These are phyloP conservation scores for Neofusicoccum kwambonambiense DNA, from an alignment of 2,329 filamentous ascomycete genomes.

Conservation along the genomic window DNA sequence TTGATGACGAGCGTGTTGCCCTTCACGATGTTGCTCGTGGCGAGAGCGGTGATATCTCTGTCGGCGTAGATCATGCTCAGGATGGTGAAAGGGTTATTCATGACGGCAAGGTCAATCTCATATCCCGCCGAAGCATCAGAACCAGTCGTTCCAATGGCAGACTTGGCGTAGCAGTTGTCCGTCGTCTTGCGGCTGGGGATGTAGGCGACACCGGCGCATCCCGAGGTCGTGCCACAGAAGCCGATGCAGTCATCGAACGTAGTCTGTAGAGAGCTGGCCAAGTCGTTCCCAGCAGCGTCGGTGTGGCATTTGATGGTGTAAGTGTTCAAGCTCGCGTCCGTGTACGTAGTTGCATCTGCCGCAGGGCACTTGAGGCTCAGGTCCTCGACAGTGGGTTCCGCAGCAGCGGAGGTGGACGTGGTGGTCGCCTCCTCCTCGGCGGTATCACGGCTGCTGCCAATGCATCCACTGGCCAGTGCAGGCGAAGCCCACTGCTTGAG, in stretches of 20 bases:
- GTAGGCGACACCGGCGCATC: not conserved
- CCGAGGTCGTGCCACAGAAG: not conserved
- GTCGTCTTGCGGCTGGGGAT: not conserved
- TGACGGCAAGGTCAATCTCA: not conserved
- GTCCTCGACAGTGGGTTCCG: not conserved
- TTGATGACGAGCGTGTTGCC: not conserved
- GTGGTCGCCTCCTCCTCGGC: not conserved
- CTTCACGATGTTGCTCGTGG: not conserved
- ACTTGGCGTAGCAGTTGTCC: not conserved
- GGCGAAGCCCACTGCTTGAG: constrained; percentile 11
- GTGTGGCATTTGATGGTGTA: constrained; percentile 1
- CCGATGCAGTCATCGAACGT: constrained; percentile 6
- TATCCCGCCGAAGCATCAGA: not conserved
- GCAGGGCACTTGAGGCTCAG: constrained; percentile 2
- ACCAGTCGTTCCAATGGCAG: no score
- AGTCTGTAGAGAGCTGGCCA: not conserved
- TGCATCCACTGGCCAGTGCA: constrained; percentile 3
- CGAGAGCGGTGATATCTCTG: not conserved
- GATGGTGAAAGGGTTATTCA: constrained; percentile 4
- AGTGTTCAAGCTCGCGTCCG: not conserved
- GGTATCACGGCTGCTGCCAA: not conserved
- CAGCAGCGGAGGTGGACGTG: not conserved
- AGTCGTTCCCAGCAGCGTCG: not conserved
- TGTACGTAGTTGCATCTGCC: not conserved
- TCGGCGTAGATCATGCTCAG: constrained; percentile 4